Conservation (phyloP, 2,329 filamentous ascomycete species). For the Xylogone sp. region DNA sequence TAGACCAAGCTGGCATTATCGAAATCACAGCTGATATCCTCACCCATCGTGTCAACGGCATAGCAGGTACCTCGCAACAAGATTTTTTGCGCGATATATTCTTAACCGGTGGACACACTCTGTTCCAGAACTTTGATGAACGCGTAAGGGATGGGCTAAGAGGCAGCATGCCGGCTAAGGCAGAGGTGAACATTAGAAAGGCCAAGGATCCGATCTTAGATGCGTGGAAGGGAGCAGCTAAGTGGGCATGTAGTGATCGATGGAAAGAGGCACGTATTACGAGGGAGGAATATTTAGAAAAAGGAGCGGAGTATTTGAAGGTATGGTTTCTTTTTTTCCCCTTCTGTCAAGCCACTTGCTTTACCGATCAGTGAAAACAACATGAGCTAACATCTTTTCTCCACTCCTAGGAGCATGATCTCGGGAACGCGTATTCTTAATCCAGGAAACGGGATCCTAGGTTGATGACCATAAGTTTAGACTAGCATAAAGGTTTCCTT, state of each 20-base stretch:
- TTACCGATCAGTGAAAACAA: no score
- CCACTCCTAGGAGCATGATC: constrained; percentile 55
- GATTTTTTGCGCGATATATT: constrained; percentile 83
- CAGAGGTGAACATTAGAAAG: constrained; percentile 64
- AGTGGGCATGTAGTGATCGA: constrained; percentile 65
- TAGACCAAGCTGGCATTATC: constrained; percentile 89
- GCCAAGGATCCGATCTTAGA: constrained; percentile 78
- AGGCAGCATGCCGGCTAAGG: constrained; percentile 66
- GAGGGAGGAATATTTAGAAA: constrained; percentile 82
- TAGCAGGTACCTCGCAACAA: constrained; percentile 49
- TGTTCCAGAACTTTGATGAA: constrained; percentile 85
- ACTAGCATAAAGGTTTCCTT: no score
- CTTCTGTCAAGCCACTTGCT: no score
- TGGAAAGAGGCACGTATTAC: constrained; percentile 67
- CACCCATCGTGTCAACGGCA: constrained; percentile 67
- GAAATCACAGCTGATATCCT: constrained; percentile 91
- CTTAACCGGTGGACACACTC: constrained; percentile 86
- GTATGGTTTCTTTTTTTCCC: constrained; percentile 35
- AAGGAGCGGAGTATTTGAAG: constrained; percentile 92
- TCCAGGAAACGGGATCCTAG: neutral
- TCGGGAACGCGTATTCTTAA: constrained; percentile 54
- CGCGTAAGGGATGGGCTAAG: constrained; percentile 69
- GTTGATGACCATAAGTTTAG: no score
- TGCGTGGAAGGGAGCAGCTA: constrained; percentile 89
- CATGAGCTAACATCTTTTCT: constrained; percentile 7